Percentiles rank a stretch among this genome's conserved stretches.
phyloP scores from a whole-genome alignment of 1,284 basidiomycete genomes.

The Tremellales sp. region DNA sequence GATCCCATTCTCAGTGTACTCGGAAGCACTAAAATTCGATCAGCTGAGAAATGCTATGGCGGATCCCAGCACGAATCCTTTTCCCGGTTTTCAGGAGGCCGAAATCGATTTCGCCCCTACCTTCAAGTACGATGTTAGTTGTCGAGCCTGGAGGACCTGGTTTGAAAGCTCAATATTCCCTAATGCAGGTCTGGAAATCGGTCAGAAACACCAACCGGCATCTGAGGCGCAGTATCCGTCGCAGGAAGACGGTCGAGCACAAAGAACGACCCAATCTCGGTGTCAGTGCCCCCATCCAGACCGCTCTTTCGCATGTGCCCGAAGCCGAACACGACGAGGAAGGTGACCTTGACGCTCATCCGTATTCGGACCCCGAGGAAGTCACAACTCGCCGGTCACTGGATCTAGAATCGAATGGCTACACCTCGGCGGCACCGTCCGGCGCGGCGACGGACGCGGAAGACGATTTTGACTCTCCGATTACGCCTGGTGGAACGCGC shows the following conservation, averaged over 20 bases:
- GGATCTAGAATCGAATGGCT: slow-evolving; percentile 40
- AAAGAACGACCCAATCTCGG: slow-evolving; percentile 6
- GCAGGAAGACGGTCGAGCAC: slow-evolving; percentile 20
- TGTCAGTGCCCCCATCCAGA: slow-evolving; percentile 7
- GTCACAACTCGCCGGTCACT: slow-evolving; percentile 30
- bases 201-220: slow-evolving; percentile 46
- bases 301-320: slow-evolving; percentile 29
- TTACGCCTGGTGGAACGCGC: background rate
- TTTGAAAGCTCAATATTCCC: background rate
- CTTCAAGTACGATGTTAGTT: slow-evolving; percentile 51
- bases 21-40: slow-evolving; percentile 54
- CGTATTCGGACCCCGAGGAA: slow-evolving; percentile 12
- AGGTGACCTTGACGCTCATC: slow-evolving; percentile 13
- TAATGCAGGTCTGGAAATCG: slow-evolving; percentile 46
- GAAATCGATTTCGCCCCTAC: slow-evolving; percentile 52
- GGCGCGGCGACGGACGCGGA: slow-evolving; percentile 25
- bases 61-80: slow-evolving; percentile 33
- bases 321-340: slow-evolving; percentile 28
- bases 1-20: slow-evolving; percentile 32
- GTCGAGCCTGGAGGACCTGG: background rate
- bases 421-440: slow-evolving; percentile 24
- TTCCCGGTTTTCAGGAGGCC: slow-evolving; percentile 52
- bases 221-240: slow-evolving; percentile 27
- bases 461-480: slow-evolving; percentile 14
- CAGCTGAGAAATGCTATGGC: slow-evolving; percentile 52